Evolutionary conservation across 306 rosid species (phyloP), one percentile per base, ranked within the genome.

Genomic region (Dalbergia cochinchinensis): DNA sequence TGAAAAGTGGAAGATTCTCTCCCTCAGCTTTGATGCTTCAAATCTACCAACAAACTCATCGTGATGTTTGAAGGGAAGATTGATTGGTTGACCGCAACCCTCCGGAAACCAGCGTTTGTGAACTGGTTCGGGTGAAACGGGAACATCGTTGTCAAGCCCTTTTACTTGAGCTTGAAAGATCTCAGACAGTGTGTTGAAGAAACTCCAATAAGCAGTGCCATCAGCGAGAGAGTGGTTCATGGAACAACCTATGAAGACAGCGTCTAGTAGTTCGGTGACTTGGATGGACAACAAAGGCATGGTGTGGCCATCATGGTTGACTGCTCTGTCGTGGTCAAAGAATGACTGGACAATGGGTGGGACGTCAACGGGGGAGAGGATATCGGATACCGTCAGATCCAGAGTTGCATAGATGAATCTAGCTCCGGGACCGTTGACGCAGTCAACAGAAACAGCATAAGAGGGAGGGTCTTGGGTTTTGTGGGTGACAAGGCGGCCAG

Each of bases 171-270:
- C 64, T 77, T 47, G 85, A 47, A 94, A 90, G 9, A 94, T 86
- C 33, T 91, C 83, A 4, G 97, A 91, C 89, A 85, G 85, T 2
- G 76, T 14, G 7, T 87, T 94, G 19, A 86, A 85, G 87, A 91
- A 90, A 54, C 75, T 75, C 98, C 92, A 94, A 71, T 68, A 90
- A 8, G 90, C 70, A 13, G 89, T 88, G 8, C 94, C 95, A 60
- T 94, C 91, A 5, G 7, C 90, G 4, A 90, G 4, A 11, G 0
- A 0, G n/a, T 92, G 97, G 59, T 86, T 89, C 74, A 89, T 65
- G 61, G 96, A 91, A 59, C 90, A 87, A 1, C 92, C 98, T 0
- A 94, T 80, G 88, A 90, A 90, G 53, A 92, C 76, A 7, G 91
- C 97, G 55, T 92, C 96, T 0, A 63, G 3, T 3, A 92, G 42